A percentile compares a stretch with the other conserved stretches of the same genome.
Evolutionary conservation across 495 filamentous ascomycete genomes (phyloP).

Genomic region (Tetracladium setigerum): DNA sequence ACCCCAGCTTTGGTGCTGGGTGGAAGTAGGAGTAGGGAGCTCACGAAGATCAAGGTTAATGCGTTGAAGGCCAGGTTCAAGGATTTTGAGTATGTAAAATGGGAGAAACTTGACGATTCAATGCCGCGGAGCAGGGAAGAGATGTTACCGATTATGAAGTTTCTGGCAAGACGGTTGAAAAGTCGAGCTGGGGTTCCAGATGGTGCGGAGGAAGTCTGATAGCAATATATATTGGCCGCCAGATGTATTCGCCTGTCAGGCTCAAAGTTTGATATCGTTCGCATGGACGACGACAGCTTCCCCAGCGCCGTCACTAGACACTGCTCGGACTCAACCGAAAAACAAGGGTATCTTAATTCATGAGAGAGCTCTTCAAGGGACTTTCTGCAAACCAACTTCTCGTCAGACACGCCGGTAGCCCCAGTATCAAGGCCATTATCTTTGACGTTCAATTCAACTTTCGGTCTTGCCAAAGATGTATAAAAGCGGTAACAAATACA

Average conservation of each 20-base stretch:
- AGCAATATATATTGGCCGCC: not conserved
- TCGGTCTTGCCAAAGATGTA: constrained; percentile 13
- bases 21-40: constrained; percentile 50
- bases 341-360: no score
- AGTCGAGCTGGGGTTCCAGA: constrained; percentile 37
- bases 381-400: no score
- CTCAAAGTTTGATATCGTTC: constrained; percentile 58
- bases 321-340: no score
- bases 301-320: no score
- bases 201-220: constrained; percentile 18
- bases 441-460: constrained; percentile 55
- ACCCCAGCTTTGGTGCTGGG: constrained; percentile 72
- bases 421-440: no score
- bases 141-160: constrained; percentile 88
- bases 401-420: no score
- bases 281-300: no score
- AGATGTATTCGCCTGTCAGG: constrained; percentile 47
- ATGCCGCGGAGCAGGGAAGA: constrained; percentile 83
- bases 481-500: not conserved
- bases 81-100: constrained; percentile 65
- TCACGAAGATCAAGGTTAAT: constrained; percentile 57
- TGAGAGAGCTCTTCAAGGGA: no score
- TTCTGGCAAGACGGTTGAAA: constrained; percentile 70
- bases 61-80: constrained; percentile 60
- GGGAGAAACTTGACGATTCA: constrained; percentile 64